Percentiles rank a stretch among this genome's conserved stretches.
Evolutionary conservation across 441 rosid species (phyloP).

Genomic region (Aquilaria agallochum): DNA sequence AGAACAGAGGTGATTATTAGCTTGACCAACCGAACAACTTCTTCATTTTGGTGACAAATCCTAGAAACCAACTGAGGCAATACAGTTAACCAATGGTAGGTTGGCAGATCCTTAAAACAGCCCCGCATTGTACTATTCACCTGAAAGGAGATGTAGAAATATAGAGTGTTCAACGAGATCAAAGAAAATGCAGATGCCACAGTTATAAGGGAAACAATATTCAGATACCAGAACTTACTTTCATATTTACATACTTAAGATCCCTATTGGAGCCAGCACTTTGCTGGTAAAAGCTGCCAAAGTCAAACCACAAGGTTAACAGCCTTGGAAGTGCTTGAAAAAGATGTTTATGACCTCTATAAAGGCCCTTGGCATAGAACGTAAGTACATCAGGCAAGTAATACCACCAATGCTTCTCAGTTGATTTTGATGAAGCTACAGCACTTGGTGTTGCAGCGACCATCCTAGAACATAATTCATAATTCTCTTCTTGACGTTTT

Average conservation of each 20-base stretch:
- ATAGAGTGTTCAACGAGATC: slow-evolving; percentile 1
- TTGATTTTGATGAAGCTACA: slow-evolving; percentile 36
- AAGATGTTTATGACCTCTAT: slow-evolving; percentile 93
- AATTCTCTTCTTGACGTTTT: slow-evolving; percentile 88
- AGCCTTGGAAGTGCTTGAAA: slow-evolving; percentile 99
- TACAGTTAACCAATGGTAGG: slow-evolving; percentile 95
- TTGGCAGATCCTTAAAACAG: slow-evolving; percentile 97
- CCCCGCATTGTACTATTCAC: slow-evolving; percentile 88
- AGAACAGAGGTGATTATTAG: slow-evolving; percentile 85
- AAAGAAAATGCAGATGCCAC: slow-evolving; percentile 6
- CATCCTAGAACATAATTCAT: slow-evolving; percentile 43
- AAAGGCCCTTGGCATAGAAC: slow-evolving; percentile 96
- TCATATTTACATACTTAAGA: slow-evolving; percentile 60
- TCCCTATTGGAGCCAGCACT: slow-evolving; percentile 66
- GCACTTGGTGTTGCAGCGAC: slow-evolving; percentile 42
- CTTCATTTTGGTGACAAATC: slow-evolving; percentile 97
- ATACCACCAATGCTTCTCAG: slow-evolving; percentile 84
- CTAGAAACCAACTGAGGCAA: slow-evolving; percentile 98
- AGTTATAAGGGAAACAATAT: slow-evolving; percentile 1
- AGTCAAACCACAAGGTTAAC: slow-evolving; percentile 97
- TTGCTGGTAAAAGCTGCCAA: slow-evolving; percentile 78
- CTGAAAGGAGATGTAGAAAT: slow-evolving; percentile 41
- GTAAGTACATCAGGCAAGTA: slow-evolving; percentile 72
- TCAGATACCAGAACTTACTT: slow-evolving; percentile 44
- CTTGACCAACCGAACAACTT: slow-evolving; percentile 77